Conservation (phyloP, 345 rosid species). For the Geranium brycei region DNA sequence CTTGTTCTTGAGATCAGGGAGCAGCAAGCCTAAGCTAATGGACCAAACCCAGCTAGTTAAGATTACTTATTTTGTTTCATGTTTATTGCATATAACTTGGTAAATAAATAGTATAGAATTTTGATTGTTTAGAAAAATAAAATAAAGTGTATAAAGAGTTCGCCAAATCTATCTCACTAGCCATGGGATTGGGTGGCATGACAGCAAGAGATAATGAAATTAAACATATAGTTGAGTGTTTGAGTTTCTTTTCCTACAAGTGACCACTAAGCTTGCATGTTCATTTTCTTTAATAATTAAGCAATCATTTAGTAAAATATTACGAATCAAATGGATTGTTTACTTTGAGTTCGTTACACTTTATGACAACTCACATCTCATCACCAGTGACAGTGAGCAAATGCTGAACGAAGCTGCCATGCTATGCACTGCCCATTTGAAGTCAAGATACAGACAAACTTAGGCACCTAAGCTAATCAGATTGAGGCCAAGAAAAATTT, state of each 20-base stretch:
- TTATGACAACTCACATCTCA: background rate
- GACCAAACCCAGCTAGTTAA: too few relatives aligned
- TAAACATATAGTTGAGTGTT: background rate
- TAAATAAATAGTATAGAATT: too few relatives aligned
- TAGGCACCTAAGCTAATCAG: too few relatives aligned
- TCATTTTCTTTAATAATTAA: background rate
- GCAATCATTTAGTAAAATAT: background rate
- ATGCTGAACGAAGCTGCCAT: too few relatives aligned
- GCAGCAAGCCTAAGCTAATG: too few relatives aligned
- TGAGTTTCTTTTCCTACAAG: background rate
- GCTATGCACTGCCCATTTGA: too few relatives aligned
- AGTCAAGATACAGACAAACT: too few relatives aligned
- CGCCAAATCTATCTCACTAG: background rate
- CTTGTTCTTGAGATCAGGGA: too few relatives aligned
- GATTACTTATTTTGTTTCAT: too few relatives aligned
- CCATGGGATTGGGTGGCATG: background rate
- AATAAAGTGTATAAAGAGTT: background rate
- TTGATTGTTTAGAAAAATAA: too few relatives aligned
- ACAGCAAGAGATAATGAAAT: background rate
- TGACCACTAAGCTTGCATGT: background rate
- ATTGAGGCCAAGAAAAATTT: too few relatives aligned
- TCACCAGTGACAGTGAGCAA: background rate
- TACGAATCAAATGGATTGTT: background rate
- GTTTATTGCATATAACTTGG: too few relatives aligned
- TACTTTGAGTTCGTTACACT: background rate